Base-by-base conservation (phyloP, 495 filamentous ascomycete genomes). In the Cryomyces minteri region DNA sequence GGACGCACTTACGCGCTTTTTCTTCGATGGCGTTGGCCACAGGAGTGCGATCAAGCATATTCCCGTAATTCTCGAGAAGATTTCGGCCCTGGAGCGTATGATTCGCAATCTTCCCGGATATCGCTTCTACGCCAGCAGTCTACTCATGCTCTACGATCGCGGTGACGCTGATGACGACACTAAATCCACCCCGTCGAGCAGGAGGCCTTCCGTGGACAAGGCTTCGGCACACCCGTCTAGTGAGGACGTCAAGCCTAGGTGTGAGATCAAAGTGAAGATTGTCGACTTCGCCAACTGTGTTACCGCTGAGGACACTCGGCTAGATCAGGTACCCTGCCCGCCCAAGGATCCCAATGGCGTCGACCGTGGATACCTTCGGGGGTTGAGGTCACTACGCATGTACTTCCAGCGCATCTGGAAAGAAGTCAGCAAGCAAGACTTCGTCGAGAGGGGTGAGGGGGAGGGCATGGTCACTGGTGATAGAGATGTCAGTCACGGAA, bases 231-330 rank as follows among this genome's bases (percentile, higher is more conserved):
- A 39, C 66, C 69, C 39, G 62, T 66, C 32, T 56, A 70, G 67
- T 11, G 72, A 76, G 37, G 66, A 67, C 18, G 69, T 73, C 47
- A 62, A 56, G 40, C 65, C 55, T 46, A 55, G 54, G 46, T 58
- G 63, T 6, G 69, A 78, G 43, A 84, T 98, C 48, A 81, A 93
- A 54, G 72, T 98, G 57, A 95, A 95, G 61, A 93, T 98, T 58
- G 88, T 94, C 39, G 90, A 98, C 59, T 98, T 98, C 67, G 90
- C 90, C 29, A 98, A 98, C 57, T 95, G 88, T 51, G 80, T 96
- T 6, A 94, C 86, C 7, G 81, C 83, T 4, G 84, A 88, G 43
- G 85, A 94, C 54, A 61, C 68, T 31, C 48, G 76, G 12, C 61
- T 76, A 25, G 65, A 76, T 5, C 65, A 71, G 44, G 72, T 74